Evolutionary conservation across 2,329 filamentous ascomycete genomes (phyloP).

Genomic region (Claviceps sp.): DNA sequence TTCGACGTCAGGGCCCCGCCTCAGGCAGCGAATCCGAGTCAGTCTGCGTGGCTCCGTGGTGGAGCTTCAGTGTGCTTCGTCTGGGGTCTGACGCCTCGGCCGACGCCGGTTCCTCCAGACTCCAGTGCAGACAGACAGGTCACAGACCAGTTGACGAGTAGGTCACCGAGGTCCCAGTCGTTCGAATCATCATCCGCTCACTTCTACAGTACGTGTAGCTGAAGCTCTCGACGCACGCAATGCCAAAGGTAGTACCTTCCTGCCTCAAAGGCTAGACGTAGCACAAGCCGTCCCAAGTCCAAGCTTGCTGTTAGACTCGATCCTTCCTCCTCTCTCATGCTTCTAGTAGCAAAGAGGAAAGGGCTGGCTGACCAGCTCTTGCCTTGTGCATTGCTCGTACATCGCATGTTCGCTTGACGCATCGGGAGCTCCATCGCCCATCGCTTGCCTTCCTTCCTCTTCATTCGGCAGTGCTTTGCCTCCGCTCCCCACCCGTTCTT

Average conservation of each 20-base stretch:
- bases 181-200: too few relatives aligned
- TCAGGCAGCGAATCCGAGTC: slow-evolving; percentile 4
- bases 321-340: not conserved
- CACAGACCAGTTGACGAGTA: too few relatives aligned
- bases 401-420: too few relatives aligned
- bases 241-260: too few relatives aligned
- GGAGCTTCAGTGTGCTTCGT: slow-evolving; percentile 1
- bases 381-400: not conserved
- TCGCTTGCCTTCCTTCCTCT: not conserved
- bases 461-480: not conserved
- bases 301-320: not conserved
- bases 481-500: slow-evolving; percentile 1
- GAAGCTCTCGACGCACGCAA: too few relatives aligned
- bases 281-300: too few relatives aligned
- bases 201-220: too few relatives aligned
- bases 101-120: not conserved
- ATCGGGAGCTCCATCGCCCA: not conserved
- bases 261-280: too few relatives aligned
- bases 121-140: too few relatives aligned
- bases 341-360: not conserved
- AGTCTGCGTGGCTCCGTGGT: not conserved
- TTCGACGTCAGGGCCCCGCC: slow-evolving; percentile 1
- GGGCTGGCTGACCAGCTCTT: not conserved
- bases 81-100: slow-evolving; percentile 5
- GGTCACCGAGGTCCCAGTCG: too few relatives aligned